Conservation (phyloP, 768 basidiomycete genomes). For the Brasilioporus rufonigricans region DNA sequence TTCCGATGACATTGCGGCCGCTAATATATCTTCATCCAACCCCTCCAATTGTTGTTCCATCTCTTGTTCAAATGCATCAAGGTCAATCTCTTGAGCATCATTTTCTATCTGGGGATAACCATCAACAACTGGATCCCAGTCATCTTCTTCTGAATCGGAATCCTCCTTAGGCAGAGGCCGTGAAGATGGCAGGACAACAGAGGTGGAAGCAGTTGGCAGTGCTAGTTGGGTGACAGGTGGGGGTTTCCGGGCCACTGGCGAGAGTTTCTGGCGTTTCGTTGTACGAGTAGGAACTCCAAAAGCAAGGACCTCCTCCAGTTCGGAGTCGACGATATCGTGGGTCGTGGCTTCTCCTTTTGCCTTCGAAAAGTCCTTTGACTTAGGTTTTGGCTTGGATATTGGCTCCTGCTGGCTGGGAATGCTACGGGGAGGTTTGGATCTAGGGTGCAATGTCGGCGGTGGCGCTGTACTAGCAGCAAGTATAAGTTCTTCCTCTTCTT, state of each 20-base stretch:
- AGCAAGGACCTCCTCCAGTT: conserved; percentile 44
- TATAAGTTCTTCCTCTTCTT: conserved; percentile 35
- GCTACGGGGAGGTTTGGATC: conserved; percentile 31
- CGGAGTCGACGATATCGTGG: conserved; percentile 25
- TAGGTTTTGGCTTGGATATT: conserved; percentile 25
- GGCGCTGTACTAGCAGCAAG: conserved; percentile 19
- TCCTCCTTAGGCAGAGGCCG: conserved; percentile 30
- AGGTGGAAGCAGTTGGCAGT: conserved; percentile 35
- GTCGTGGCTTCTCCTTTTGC: conserved; percentile 21
- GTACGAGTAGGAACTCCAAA: conserved; percentile 46
- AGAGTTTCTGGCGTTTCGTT: conserved; percentile 32
- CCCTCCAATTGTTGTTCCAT: conserved; percentile 38
- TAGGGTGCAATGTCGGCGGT: conserved; percentile 28
- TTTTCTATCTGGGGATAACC: conserved; percentile 25
- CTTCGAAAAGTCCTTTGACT: conserved; percentile 24
- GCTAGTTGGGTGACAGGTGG: conserved; percentile 31
- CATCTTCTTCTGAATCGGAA: conserved; percentile 46
- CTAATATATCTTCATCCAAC: conserved; percentile 51
- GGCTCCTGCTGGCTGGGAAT: conserved; percentile 24
- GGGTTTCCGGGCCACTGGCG: conserved; percentile 20
- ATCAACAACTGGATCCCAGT: conserved; percentile 49
- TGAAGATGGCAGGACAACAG: conserved; percentile 31
- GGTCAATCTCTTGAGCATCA: conserved; percentile 34
- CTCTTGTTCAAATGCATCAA: conserved; percentile 35
- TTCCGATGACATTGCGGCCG: conserved; percentile 39